phyloP scores from a whole-genome alignment of 2,329 filamentous ascomycete genomes.

The Colletotrichum sp. region DNA sequence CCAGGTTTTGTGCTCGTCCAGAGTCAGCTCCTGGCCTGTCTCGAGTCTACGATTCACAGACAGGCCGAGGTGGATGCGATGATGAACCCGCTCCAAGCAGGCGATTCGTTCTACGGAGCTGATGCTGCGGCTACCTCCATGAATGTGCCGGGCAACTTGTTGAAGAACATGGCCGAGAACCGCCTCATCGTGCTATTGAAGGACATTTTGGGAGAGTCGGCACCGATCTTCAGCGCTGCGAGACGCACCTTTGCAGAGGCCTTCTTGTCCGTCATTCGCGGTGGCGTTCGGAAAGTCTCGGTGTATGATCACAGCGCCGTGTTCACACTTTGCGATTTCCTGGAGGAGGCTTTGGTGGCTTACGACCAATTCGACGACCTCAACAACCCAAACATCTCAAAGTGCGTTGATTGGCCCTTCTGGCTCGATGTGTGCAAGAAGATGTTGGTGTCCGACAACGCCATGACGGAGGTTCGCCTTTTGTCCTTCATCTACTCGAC shows the following conservation, averaged over 20 bases:
- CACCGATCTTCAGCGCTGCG: slow-evolving; percentile 41
- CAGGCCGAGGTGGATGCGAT: slow-evolving; percentile 61
- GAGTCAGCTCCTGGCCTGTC: slow-evolving; percentile 77
- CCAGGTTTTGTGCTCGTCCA: slow-evolving; percentile 84
- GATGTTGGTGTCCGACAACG: slow-evolving; percentile 85
- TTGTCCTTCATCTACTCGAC: slow-evolving; percentile 81
- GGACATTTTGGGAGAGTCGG: slow-evolving; percentile 69
- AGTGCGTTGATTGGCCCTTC: slow-evolving; percentile 78
- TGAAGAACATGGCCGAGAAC: slow-evolving; percentile 87
- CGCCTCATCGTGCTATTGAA: slow-evolving; percentile 81
- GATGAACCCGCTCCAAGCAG: slow-evolving; percentile 41
- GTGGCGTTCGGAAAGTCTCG: slow-evolving; percentile 76
- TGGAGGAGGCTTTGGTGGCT: slow-evolving; percentile 80
- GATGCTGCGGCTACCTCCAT: slow-evolving; percentile 72
- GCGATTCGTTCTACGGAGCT: slow-evolving; percentile 53
- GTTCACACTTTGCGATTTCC: slow-evolving; percentile 88
- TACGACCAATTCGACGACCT: slow-evolving; percentile 52
- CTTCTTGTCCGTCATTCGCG: slow-evolving; percentile 76
- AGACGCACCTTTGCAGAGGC: slow-evolving; percentile 77
- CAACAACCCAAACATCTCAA: slow-evolving; percentile 33
- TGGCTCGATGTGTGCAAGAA: slow-evolving; percentile 82
- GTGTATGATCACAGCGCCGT: slow-evolving; percentile 83
- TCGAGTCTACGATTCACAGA: slow-evolving; percentile 85
- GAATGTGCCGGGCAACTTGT: slow-evolving; percentile 69
- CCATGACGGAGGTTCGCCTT: slow-evolving; percentile 86